Evolutionary conservation across 345 rosid species (phyloP), one percentile per base, ranked within the genome.

Genomic region (Cardamine resedifolia): DNA sequence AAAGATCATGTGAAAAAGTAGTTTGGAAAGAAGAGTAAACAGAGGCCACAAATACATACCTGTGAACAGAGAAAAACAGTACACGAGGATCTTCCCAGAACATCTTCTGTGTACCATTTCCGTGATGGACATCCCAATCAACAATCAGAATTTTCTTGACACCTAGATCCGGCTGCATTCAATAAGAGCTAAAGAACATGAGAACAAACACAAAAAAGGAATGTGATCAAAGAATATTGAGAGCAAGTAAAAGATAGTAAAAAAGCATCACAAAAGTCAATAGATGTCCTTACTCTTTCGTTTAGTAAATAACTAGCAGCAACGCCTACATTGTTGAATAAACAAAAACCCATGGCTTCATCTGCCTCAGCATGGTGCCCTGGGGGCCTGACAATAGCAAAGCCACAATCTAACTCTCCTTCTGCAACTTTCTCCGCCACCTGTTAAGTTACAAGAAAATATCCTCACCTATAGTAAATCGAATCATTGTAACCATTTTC

Each of bases 61-160:
- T 95, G 74, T 95, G 99, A 66, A 95, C 99, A 67, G 97, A 95
- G 86, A 94, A 94, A 85, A 95, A 90, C 27, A 95, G 70, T 38
- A 91, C 97, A 38, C 86, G 93, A 77, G 99, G 86, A 77, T 95
- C 97, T 65, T 86, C 63, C 96, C 96, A 89, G 74, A 95, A 95
- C 78, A 81, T 81, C 80, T 89, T 91, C 77, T 95, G 96, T 21
- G 97, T 95, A 58, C 96, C 96, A 75, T 95, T 95, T 58, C 99
- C 99, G 26, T 95, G 97, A 79, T 95, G 99, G 61, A 91, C 92
- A 82, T 95, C 99, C 99, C 99, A 91, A 76, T 91, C 99, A 78
- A 89, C 97, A 79, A 95, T 78, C 85, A 95, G 73, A 69, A 95
- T 89, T 78, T 80, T 91, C 51, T 86, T 89, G 63, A 95, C 60